Percentiles rank a stretch among this genome's conserved stretches.
These are phyloP conservation scores for Jaltomata sinuosa DNA, from an alignment of 257 asterid species.

Conservation along the genomic window DNA sequence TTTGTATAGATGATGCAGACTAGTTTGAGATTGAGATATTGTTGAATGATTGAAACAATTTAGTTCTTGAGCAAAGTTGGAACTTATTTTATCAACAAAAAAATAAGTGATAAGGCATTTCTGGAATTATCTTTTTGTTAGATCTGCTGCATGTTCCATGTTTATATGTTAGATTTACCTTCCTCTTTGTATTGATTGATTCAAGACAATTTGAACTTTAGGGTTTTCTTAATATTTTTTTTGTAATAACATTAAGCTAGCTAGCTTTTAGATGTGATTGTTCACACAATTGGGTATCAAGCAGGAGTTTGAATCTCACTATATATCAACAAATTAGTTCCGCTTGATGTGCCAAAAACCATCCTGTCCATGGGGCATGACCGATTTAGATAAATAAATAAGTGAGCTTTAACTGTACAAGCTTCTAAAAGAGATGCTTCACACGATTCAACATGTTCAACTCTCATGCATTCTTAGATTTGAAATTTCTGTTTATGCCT, in stretches of 20 bases:
- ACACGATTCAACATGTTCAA: not conserved
- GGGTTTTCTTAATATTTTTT: not conserved
- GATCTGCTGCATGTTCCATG: not conserved
- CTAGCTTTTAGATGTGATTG: not conserved
- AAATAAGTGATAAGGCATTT: not conserved
- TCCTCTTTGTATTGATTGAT: not conserved
- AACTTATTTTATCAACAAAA: not conserved
- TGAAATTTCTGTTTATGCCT: not conserved
- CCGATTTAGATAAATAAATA: not conserved
- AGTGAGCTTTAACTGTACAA: not conserved
- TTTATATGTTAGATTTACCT: not conserved
- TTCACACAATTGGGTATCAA: not conserved
- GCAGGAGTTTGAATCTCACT: not conserved
- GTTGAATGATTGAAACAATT: not conserved
- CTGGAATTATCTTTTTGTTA: not conserved
- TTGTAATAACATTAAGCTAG: not conserved
- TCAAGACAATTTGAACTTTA: not conserved
- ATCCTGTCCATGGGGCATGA: not conserved
- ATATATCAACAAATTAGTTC: not conserved
- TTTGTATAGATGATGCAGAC: not conserved
- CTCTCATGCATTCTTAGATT: not conserved
- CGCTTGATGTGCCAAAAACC: not conserved
- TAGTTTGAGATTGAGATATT: not conserved
- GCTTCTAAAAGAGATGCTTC: not conserved
- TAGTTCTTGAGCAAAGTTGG: not conserved